Conservation (phyloP, 805 yeast species). For the Nematodospora valgi region DNA sequence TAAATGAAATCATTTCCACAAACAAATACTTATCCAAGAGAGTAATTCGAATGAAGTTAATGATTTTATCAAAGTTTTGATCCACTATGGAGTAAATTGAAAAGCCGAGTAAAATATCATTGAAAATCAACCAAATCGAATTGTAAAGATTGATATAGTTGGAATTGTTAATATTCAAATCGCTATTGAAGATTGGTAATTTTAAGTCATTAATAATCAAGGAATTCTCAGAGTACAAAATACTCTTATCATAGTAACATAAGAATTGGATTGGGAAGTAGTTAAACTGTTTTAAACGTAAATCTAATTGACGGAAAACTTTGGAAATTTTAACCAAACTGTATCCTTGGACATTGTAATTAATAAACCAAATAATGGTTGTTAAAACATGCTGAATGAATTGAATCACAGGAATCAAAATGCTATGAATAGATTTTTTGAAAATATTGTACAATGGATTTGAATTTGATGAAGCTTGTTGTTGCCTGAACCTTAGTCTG, state of each 20-base stretch:
- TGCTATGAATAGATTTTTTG: too few relatives aligned
- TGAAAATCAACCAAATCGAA: slow-evolving; percentile 79
- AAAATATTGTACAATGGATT: neutral
- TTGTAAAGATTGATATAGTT: slow-evolving; percentile 79
- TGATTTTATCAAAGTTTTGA: slow-evolving; percentile 23
- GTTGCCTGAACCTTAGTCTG: neutral
- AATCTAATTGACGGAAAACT: slow-evolving; percentile 73
- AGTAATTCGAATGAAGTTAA: slow-evolving; percentile 19
- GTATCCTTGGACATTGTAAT: slow-evolving; percentile 12
- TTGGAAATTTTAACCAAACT: slow-evolving; percentile 48
- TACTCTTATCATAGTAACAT: slow-evolving; percentile 45
- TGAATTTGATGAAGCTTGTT: neutral
- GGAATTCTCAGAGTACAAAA: slow-evolving; percentile 32
- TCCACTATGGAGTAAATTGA: slow-evolving; percentile 47
- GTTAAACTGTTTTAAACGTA: slow-evolving; percentile 71
- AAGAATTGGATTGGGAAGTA: slow-evolving; percentile 78
- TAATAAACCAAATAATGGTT: slow-evolving; percentile 3
- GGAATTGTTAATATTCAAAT: slow-evolving; percentile 39
- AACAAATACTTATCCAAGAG: slow-evolving; percentile 41
- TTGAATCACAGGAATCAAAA: slow-evolving; percentile 6
- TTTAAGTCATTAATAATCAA: slow-evolving; percentile 43
- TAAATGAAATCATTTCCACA: slow-evolving; percentile 43
- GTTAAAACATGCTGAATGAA: slow-evolving; percentile 5
- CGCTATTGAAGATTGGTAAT: slow-evolving; percentile 33
- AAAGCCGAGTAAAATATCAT: slow-evolving; percentile 77